phyloP scores from a whole-genome alignment of 2,329 filamentous ascomycete genomes.

The Aphanoascus verrucosus region DNA sequence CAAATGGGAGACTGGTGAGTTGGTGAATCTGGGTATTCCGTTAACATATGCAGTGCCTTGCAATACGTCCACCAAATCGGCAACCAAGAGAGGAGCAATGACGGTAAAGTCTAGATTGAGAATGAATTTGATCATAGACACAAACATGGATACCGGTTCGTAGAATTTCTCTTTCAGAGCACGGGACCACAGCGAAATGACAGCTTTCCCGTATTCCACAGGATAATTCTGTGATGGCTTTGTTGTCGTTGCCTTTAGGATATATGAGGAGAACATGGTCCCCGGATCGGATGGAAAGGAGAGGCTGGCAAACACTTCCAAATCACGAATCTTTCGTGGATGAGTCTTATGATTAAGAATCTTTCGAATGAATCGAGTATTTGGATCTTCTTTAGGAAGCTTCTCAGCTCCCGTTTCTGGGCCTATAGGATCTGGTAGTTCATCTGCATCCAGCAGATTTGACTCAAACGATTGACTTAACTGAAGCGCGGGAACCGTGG shows the following conservation, averaged over 20 bases:
- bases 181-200: conserved; percentile 46
- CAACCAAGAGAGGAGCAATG: conserved; percentile 29
- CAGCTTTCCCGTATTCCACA: conserved; percentile 39
- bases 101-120: conserved; percentile 30
- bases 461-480: conserved; percentile 25
- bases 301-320: conserved; percentile 45
- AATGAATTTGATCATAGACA: conserved; percentile 33
- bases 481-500: conserved; percentile 38
- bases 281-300: conserved; percentile 44
- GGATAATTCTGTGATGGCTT: conserved; percentile 38
- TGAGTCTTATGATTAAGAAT: conserved; percentile 47
- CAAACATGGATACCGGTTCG: conserved; percentile 33
- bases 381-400: conserved; percentile 20
- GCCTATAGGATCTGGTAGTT: conserved; percentile 19
- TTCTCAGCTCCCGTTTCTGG: conserved; percentile 21
- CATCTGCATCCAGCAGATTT: conserved; percentile 14
- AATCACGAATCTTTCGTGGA: conserved; percentile 38
- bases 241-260: conserved; percentile 42
- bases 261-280: conserved; percentile 42
- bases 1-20: conserved; percentile 34
- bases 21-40: conserved; percentile 41
- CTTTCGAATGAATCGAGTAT: conserved; percentile 40
- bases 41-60: conserved; percentile 44
- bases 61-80: conserved; percentile 31
- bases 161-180: conserved; percentile 46